Conservation (phyloP, 352 stramenopile genomes). For the Globisporangium orthogonon region DNA sequence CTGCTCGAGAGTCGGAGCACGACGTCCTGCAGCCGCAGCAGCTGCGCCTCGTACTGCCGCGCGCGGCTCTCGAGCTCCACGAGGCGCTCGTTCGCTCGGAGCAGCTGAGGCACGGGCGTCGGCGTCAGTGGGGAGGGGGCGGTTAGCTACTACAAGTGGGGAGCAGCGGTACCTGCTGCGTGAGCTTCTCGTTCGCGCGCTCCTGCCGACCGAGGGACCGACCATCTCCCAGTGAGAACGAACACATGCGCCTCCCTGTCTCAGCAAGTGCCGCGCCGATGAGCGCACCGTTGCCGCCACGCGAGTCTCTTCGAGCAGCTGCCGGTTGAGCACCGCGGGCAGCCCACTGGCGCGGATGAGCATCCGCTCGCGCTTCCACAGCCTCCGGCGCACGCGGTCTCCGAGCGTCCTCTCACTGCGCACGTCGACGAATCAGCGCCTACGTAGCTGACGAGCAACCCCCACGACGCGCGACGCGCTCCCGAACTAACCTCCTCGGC, state of each 20-base stretch:
- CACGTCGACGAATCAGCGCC: not conserved
- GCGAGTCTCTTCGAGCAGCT: slow-evolving; percentile 25
- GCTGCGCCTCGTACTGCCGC: slow-evolving; percentile 38
- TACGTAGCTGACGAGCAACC: not conserved
- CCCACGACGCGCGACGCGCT: not conserved
- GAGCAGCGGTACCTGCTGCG: slow-evolving; percentile 35
- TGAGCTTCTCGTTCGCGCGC: slow-evolving; percentile 52
- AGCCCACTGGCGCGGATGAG: slow-evolving; percentile 28
- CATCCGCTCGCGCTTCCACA: slow-evolving; percentile 56
- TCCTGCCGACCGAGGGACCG: slow-evolving; percentile 19
- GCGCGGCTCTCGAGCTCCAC: slow-evolving; percentile 37
- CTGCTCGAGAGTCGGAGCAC: slow-evolving; percentile 20
- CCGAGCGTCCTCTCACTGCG: slow-evolving; percentile 27
- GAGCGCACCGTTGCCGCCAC: slow-evolving; percentile 23
- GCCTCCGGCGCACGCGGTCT: slow-evolving; percentile 36
- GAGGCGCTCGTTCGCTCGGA: slow-evolving; percentile 40
- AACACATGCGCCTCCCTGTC: too few relatives aligned
- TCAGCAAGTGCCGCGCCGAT: slow-evolving; percentile 8
- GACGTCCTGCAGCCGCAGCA: slow-evolving; percentile 30
- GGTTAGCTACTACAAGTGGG: too few relatives aligned
- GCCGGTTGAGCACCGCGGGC: slow-evolving; percentile 18
- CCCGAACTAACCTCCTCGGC: slow-evolving; percentile 10
- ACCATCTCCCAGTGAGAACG: too few relatives aligned
- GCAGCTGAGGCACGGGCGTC: slow-evolving; percentile 17
- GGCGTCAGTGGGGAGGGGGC: not conserved